phyloP scores from a whole-genome alignment of 106 monocot genomes.

The Dioscorea zingiberensis region DNA sequence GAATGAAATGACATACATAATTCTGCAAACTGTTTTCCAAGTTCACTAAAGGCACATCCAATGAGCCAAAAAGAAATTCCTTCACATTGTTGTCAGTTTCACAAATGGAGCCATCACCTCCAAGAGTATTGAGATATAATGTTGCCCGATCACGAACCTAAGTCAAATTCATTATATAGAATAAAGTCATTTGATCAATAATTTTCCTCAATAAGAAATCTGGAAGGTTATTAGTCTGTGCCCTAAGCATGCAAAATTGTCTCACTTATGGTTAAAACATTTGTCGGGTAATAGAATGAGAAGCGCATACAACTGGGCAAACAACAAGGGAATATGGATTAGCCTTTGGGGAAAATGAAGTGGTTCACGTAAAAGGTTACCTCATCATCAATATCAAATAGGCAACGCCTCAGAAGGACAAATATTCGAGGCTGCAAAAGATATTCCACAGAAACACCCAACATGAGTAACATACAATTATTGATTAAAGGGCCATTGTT shows the following conservation, averaged over 20 bases:
- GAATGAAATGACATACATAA: slow-evolving; percentile 53
- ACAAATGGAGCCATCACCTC: slow-evolving; percentile 37
- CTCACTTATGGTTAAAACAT: too few relatives aligned
- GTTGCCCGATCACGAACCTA: slow-evolving; percentile 98
- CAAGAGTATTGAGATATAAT: slow-evolving; percentile 78
- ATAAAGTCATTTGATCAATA: too few relatives aligned
- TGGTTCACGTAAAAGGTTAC: slow-evolving; percentile 15
- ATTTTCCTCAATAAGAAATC: too few relatives aligned
- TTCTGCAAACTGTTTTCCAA: slow-evolving; percentile 75
- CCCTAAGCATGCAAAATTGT: too few relatives aligned
- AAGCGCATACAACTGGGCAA: too few relatives aligned
- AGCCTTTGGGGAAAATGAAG: too few relatives aligned
- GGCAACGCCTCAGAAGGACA: slow-evolving; percentile 90
- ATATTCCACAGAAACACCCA: not conserved
- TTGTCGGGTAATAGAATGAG: too few relatives aligned
- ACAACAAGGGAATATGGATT: too few relatives aligned
- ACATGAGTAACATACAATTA: not conserved
- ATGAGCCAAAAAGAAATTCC: slow-evolving; percentile 87
- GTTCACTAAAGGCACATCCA: slow-evolving; percentile 83
- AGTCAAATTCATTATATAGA: too few relatives aligned
- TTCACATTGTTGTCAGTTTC: slow-evolving; percentile 62
- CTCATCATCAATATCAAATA: slow-evolving; percentile 98
- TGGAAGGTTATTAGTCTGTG: too few relatives aligned
- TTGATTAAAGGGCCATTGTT: too few relatives aligned
- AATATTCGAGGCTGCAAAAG: slow-evolving; percentile 91